These are phyloP conservation scores for Colletotrichum sp. DNA, from an alignment of 2,329 filamentous ascomycete species.

Conservation along the genomic window DNA sequence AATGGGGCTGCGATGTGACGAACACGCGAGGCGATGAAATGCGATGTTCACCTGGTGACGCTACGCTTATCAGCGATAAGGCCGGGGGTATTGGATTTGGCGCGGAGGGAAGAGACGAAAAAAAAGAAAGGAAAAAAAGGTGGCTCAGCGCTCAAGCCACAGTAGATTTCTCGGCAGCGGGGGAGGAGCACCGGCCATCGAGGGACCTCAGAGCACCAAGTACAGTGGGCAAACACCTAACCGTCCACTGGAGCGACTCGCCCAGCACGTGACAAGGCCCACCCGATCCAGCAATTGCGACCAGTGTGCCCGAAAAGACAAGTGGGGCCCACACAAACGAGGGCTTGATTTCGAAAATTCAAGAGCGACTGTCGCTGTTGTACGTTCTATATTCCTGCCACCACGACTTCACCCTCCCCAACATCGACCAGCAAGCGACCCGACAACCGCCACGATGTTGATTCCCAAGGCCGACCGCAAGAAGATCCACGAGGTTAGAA, in stretches of 20 bases:
- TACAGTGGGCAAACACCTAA: background rate
- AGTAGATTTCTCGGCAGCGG: background rate
- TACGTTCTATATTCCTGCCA: constrained; percentile 33
- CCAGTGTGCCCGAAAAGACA: background rate
- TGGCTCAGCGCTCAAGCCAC: background rate
- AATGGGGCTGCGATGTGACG: background rate
- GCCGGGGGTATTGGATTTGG: background rate
- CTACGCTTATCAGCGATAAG: background rate
- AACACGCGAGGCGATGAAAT: background rate
- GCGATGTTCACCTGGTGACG: background rate
- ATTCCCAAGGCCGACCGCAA: constrained; percentile 99
- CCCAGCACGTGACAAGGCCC: background rate
- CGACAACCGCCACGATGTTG: constrained; percentile 76
- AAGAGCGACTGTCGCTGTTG: background rate
- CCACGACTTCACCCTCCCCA: constrained; percentile 46
- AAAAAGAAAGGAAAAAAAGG: background rate
- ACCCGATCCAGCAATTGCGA: background rate
- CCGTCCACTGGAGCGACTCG: background rate
- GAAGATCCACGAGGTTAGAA: constrained; percentile 87
- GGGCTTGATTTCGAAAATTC: constrained; percentile 39
- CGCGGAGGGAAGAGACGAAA: background rate
- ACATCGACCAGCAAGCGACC: constrained; percentile 50
- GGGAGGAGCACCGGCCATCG: background rate
- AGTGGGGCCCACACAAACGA: background rate
- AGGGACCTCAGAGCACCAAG: background rate